Conservation (phyloP, 2,329 filamentous ascomycete species). For the Diaporthe amygdali region DNA sequence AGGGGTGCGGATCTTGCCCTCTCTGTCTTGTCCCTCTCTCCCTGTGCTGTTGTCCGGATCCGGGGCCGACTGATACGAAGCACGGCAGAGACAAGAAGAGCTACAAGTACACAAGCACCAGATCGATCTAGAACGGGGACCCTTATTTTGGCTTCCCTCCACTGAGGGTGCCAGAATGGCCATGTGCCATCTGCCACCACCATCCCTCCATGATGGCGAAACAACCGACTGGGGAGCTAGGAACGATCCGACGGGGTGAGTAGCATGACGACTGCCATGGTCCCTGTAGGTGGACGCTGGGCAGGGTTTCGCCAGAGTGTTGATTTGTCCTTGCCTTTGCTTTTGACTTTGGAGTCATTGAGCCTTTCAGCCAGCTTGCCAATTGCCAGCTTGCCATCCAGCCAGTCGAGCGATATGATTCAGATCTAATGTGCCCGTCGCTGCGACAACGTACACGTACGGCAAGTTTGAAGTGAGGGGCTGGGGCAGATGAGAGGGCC, state of each 20-base stretch:
- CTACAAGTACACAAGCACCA: neutral
- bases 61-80: neutral
- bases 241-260: slow-evolving; percentile 5
- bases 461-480: neutral
- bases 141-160: neutral
- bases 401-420: neutral
- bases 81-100: neutral
- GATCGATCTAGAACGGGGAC: neutral
- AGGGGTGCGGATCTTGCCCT: neutral
- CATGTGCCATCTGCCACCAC: neutral
- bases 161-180: too few species aligned
- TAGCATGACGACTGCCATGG: slow-evolving; percentile 2
- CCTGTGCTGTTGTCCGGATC: neutral
- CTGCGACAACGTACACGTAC: neutral
- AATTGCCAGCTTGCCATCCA: neutral
- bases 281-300: neutral
- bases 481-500: neutral
- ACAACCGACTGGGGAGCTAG: neutral
- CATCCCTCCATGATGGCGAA: neutral
- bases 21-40: neutral
- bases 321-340: neutral
- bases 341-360: too few species aligned
- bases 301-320: neutral
- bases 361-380: too few species aligned
- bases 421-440: neutral